Conservation (phyloP, 2,329 filamentous ascomycete species). For the Penicillium sp. region DNA sequence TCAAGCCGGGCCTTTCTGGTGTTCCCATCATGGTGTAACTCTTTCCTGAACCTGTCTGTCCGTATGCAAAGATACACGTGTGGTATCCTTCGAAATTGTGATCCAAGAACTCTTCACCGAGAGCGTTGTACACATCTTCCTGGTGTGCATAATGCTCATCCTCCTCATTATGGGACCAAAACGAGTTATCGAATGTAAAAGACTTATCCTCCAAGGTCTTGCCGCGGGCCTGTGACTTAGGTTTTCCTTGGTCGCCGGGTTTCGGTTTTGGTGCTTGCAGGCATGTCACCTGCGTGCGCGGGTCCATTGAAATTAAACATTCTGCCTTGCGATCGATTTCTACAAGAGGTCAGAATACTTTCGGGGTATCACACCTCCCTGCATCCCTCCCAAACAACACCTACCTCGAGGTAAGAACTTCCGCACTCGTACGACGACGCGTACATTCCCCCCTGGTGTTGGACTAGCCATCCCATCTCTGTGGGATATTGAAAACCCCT, state of each 20-base stretch:
- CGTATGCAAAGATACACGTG: constrained; percentile 98
- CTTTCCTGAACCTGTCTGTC: constrained; percentile 95
- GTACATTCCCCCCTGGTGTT: constrained; percentile 70
- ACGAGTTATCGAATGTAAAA: constrained; percentile 96
- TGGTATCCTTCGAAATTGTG: constrained; percentile 99
- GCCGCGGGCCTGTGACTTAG: constrained; percentile 60
- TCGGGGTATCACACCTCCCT: neutral
- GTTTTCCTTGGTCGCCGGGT: constrained; percentile 50
- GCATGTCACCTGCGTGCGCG: constrained; percentile 77
- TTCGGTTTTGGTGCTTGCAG: constrained; percentile 67
- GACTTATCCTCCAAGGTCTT: constrained; percentile 81
- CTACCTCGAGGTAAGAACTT: constrained; percentile 76
- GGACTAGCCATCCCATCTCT: constrained; percentile 46
- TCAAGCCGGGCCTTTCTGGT: constrained; percentile 80
- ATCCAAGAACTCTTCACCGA: constrained; percentile 95
- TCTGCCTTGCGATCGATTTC: constrained; percentile 76
- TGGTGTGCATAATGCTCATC: constrained; percentile 89
- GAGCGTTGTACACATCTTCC: constrained; percentile 86
- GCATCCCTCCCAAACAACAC: constrained; percentile 13
- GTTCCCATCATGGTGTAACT: constrained; percentile 98
- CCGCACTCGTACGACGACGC: constrained; percentile 76
- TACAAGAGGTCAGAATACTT: constrained; percentile 39
- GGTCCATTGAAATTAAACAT: constrained; percentile 91
- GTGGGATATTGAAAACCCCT: constrained; percentile 60
- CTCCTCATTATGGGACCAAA: constrained; percentile 83